A percentile compares a stretch with the other conserved stretches of the same genome.
These are phyloP conservation scores for Rhizopogon roseolus DNA, from an alignment of 768 basidiomycete species.

Conservation along the genomic window DNA sequence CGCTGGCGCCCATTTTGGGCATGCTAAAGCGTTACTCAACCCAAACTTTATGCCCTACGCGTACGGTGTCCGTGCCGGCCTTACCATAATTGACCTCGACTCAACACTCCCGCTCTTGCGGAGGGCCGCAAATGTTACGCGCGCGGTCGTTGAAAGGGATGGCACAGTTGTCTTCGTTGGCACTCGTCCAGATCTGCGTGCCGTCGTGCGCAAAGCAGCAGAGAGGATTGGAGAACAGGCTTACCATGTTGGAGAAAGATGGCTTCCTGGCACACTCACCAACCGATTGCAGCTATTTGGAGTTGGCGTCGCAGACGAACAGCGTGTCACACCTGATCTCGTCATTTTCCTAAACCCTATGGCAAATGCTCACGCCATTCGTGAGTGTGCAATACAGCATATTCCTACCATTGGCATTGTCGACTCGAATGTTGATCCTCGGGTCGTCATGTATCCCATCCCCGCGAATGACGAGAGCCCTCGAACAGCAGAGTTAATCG, in stretches of 20 bases:
- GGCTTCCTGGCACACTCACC: conserved; percentile 94
- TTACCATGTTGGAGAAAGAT: conserved; percentile 81
- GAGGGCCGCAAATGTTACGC: conserved; percentile 83
- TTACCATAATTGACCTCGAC: conserved; percentile 94
- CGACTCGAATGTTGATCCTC: conserved; percentile 94
- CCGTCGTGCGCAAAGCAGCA: conserved; percentile 73
- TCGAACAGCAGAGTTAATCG: conserved; percentile 85
- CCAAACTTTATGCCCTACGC: conserved; percentile 89
- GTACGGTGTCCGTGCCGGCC: conserved; percentile 84
- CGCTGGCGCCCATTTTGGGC: conserved; percentile 91
- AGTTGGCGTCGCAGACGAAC: conserved; percentile 43
- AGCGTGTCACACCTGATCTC: conserved; percentile 75
- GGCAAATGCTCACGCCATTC: conserved; percentile 78
- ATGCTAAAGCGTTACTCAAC: conserved; percentile 78
- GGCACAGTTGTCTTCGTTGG: conserved; percentile 91
- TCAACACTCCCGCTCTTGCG: conserved; percentile 89
- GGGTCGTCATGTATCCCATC: conserved; percentile 96
- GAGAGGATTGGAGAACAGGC: conserved; percentile 75
- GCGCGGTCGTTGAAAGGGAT: conserved; percentile 72
- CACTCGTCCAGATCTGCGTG: conserved; percentile 73
- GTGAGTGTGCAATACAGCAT: conserved; percentile 85
- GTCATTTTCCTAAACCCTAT: conserved; percentile 90
- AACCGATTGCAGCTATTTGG: conserved; percentile 77
- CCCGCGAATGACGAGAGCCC: conserved; percentile 97
- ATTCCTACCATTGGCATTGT: conserved; percentile 93